Evolutionary conservation across 2,329 filamentous ascomycete genomes (phyloP).

Genomic region (Fusarium keratoplasticum): DNA sequence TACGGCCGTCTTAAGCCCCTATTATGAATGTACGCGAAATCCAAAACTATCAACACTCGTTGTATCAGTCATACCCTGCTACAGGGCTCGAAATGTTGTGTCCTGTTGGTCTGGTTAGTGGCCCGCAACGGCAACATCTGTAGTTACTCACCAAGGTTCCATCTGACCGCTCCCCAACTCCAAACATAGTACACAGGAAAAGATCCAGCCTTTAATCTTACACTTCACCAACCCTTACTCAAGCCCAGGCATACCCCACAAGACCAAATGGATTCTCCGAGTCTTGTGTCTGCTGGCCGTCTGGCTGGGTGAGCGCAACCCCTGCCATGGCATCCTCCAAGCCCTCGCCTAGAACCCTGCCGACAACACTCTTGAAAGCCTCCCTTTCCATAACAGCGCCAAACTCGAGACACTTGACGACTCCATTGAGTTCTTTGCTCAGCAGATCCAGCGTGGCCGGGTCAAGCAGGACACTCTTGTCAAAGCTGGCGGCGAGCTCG

Average conservation of each 20-base stretch:
- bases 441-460: constrained; percentile 51
- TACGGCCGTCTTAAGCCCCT: background rate
- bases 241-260: constrained; percentile 26
- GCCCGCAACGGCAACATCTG: background rate
- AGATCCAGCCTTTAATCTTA: background rate
- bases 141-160: background rate
- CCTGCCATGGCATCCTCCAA: constrained; percentile 34
- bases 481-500: constrained; percentile 59
- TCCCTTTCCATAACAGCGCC: constrained; percentile 60
- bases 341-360: constrained; percentile 51
- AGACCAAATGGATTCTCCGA: constrained; percentile 2
- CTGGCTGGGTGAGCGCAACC: constrained; percentile 1
- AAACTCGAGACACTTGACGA: constrained; percentile 60
- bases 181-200: background rate
- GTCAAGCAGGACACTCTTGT: constrained; percentile 52
- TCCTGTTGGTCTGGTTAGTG: background rate
- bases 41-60: background rate
- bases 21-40: background rate
- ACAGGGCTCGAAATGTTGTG: background rate
- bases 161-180: background rate
- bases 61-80: background rate
- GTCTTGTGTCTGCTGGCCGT: background rate
- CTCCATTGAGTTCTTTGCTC: constrained; percentile 55
- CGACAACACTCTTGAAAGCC: constrained; percentile 60
- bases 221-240: background rate